phyloP scores from a whole-genome alignment of 2,329 filamentous ascomycete species.

The Nothophaeocryptopus gaeumannii region DNA sequence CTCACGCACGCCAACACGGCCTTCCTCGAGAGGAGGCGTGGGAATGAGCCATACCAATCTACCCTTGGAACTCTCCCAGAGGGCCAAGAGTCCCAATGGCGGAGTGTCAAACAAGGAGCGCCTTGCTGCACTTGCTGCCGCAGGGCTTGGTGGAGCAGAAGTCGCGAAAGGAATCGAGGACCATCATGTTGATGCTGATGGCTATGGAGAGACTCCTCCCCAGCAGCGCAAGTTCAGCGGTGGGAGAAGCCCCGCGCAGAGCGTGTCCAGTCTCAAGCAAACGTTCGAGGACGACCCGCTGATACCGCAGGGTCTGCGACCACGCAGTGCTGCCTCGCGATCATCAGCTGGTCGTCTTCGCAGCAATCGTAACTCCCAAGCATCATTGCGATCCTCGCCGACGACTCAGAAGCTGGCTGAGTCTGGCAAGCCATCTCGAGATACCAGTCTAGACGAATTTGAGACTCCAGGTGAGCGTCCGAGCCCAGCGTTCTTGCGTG shows the following conservation, averaged over 20 bases:
- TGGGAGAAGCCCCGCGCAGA: conserved; percentile 74
- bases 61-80: conserved; percentile 37
- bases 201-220: conserved; percentile 26
- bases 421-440: conserved; percentile 52
- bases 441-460: conserved; percentile 44
- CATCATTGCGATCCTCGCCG: conserved; percentile 60
- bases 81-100: conserved; percentile 28
- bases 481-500: conserved; percentile 49
- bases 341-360: conserved; percentile 62
- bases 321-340: conserved; percentile 39
- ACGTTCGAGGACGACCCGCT: conserved; percentile 57
- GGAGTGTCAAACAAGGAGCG: conserved; percentile 40
- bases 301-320: conserved; percentile 33
- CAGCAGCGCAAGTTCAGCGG: conserved; percentile 23
- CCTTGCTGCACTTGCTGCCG: conserved; percentile 38
- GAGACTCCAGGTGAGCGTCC: conserved; percentile 35
- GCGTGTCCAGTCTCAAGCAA: conserved; percentile 66
- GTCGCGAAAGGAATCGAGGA: conserved; percentile 67
- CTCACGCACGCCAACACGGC: conserved; percentile 62
- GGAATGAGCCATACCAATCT: conserved; percentile 60
- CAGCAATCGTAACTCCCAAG: conserved; percentile 50
- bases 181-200: conserved; percentile 40
- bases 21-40: conserved; percentile 56
- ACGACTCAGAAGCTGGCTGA: conserved; percentile 55
- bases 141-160: conserved; percentile 38